Base-by-base conservation (phyloP, 345 rosid genomes). In the Ceriops zippeliana region DNA sequence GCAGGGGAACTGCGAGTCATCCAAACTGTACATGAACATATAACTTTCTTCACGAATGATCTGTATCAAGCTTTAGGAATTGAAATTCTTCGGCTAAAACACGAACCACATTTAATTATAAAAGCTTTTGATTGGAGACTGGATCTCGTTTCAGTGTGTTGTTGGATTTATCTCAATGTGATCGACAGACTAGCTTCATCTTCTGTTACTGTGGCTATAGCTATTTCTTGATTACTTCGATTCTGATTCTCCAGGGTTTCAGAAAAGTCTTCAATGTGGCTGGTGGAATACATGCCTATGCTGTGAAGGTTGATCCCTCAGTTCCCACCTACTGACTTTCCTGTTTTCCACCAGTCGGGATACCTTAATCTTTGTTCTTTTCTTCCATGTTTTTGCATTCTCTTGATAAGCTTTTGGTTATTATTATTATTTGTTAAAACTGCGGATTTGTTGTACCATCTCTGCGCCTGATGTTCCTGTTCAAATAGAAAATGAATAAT, bases 281-380 rank as follows among this genome's bases (percentile, higher is more conserved):
- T 5, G 98, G 98, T 27, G 97, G 97, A 78, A 90, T 93, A 56
- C 96, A 86, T 67, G 92, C 88, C 0, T 90, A 89, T 52, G 88
- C 97, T 57, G 79, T 76, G 72, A 82, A 79, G 78, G 97, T 73
- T 58, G 96, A 93, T 74, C 86, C 88, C 49, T 83, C 98, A 11
- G 68, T 89, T 37, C 98, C 98, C 61, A 90, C 87, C 2, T 93
- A 93, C 80, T 87, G 82, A 88, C 30, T 66, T 22, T 22, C 24
- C 28, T 56, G 30, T 3, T 56, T 56, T 22, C 28, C 49, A 42
- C 15, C 49, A 13, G 16, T 42, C 5, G 5, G 4, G 49, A 11
- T 42, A 3, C 17, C 4, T 42, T 15, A 42, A 11, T 42, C 17
- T 42, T 13, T 13, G 5, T 13, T 42, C 17, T 42, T 42, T 13